Conservation (phyloP, 2,329 filamentous ascomycete species). For the Aschersonia sp. region DNA sequence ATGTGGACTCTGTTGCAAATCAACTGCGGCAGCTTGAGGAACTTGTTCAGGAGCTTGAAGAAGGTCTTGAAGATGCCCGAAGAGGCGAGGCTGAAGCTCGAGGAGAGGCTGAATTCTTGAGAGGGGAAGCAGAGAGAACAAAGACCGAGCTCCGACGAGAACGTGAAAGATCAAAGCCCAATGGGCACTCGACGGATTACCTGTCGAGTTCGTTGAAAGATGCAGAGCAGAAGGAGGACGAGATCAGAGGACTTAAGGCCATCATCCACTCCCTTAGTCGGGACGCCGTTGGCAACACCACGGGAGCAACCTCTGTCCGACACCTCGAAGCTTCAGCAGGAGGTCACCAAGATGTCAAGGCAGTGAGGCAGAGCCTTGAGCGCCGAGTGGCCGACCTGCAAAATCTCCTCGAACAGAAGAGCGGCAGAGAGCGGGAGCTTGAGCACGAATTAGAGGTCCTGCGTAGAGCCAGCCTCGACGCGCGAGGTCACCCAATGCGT, state of each 20-base stretch:
- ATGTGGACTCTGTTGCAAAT: constrained; percentile 79
- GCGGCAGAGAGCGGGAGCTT: constrained; percentile 64
- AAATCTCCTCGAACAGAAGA: constrained; percentile 57
- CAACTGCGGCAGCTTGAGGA: constrained; percentile 95
- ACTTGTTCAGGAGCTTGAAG: constrained; percentile 89
- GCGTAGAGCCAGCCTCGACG: constrained; percentile 24
- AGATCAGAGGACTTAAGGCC: constrained; percentile 91
- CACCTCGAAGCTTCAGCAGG: constrained; percentile 19
- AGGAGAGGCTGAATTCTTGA: constrained; percentile 87
- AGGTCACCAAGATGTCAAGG: constrained; percentile 11
- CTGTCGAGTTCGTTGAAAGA: constrained; percentile 50
- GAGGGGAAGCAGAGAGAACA: constrained; percentile 87
- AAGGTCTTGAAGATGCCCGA: constrained; percentile 87
- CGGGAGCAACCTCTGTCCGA: constrained; percentile 16
- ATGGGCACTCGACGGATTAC: constrained; percentile 24
- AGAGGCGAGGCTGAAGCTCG: constrained; percentile 90
- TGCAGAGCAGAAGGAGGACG: constrained; percentile 87
- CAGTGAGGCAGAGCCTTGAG: constrained; percentile 52
- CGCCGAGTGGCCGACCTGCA: constrained; percentile 69
- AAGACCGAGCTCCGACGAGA: constrained; percentile 79
- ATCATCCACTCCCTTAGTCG: constrained; percentile 93
- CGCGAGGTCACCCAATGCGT: constrained; percentile 21
- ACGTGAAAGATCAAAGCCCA: constrained; percentile 53
- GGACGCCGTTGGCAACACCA: constrained; percentile 41
- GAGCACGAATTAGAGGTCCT: constrained; percentile 65